Percentiles rank a stretch among this genome's conserved stretches.
Conservation (phyloP, 2,329 filamentous ascomycete genomes). For the Pestalotiopsis sp. region DNA sequence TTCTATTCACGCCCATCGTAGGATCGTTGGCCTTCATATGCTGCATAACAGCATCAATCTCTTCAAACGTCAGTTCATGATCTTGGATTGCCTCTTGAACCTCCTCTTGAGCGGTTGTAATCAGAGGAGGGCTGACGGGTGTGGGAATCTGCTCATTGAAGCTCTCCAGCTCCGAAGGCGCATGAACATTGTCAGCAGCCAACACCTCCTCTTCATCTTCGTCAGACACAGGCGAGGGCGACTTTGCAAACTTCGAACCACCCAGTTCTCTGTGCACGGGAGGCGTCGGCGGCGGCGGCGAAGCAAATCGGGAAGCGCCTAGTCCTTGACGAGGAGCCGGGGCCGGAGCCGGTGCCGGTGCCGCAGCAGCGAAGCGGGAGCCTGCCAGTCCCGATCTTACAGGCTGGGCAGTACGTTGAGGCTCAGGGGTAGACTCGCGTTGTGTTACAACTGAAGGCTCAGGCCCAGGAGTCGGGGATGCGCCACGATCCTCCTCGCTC, state of each 20-base stretch:
- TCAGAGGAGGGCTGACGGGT: conserved; percentile 32
- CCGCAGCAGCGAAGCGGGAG: conserved; percentile 36
- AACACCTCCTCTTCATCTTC: conserved; percentile 13
- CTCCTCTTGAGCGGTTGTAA: conserved; percentile 3
- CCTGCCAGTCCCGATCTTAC: conserved; percentile 26
- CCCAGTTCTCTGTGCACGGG: conserved; percentile 44
- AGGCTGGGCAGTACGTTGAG: conserved; percentile 15
- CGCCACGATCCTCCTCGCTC: conserved; percentile 31
- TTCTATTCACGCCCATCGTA: conserved; percentile 73
- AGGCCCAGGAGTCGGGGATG: conserved; percentile 35
- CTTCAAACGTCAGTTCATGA: conserved; percentile 66
- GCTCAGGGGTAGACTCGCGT: conserved; percentile 21
- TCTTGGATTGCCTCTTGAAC: conserved; percentile 13
- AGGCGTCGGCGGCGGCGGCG: conserved; percentile 43
- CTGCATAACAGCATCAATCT: conserved; percentile 92
- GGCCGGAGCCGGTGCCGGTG: no score
- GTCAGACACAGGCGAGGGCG: conserved; percentile 38
- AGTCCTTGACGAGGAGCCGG: conserved; percentile 36
- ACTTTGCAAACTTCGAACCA: conserved; percentile 47
- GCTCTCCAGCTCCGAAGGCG: conserved; percentile 32
- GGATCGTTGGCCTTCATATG: conserved; percentile 77
- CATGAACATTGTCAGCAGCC: conserved; percentile 14
- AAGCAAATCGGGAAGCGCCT: conserved; percentile 53
- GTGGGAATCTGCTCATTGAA: conserved; percentile 31
- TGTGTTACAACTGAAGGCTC: conserved; percentile 21